A percentile compares a stretch with the other conserved stretches of the same genome.
Evolutionary conservation across 2,329 filamentous ascomycete species (phyloP).

Genomic region (Cladorrhinum sp.): DNA sequence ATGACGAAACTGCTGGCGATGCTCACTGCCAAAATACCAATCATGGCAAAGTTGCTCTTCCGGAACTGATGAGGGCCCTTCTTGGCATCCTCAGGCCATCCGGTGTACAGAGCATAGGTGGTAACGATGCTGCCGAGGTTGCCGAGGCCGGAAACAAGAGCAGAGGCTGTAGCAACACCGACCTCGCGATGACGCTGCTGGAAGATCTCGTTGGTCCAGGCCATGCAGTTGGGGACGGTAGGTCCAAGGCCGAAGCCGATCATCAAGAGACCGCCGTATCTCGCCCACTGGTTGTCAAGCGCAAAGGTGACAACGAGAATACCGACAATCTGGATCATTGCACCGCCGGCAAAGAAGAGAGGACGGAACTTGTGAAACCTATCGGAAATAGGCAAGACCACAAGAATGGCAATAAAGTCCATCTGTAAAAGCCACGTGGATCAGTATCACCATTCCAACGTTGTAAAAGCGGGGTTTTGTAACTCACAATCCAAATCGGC

Average conservation of each 20-base stretch:
- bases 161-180: conserved; percentile 80
- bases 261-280: conserved; percentile 85
- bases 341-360: conserved; percentile 75
- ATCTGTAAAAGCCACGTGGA: conserved; percentile 50
- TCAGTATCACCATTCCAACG: conserved; percentile 5
- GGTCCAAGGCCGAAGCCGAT: conserved; percentile 88
- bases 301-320: conserved; percentile 78
- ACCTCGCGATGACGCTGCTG: conserved; percentile 86
- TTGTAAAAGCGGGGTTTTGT: conserved; percentile 10
- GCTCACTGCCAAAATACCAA: conserved; percentile 76
- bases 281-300: conserved; percentile 68
- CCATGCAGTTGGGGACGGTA: conserved; percentile 90
- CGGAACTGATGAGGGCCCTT: conserved; percentile 69
- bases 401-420: conserved; percentile 82
- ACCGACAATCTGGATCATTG: conserved; percentile 76
- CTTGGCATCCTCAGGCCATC: conserved; percentile 75
- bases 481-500: conserved; percentile 85
- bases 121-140: conserved; percentile 84
- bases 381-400: conserved; percentile 82
- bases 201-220: conserved; percentile 89
- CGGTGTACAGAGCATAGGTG: conserved; percentile 84
- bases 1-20: conserved; percentile 70
- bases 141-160: conserved; percentile 80
- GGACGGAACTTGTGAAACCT: conserved; percentile 79
- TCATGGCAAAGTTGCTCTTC: conserved; percentile 83